Evolutionary conservation across 2,329 filamentous ascomycete genomes (phyloP).

Genomic region (Peltaster fructicola): DNA sequence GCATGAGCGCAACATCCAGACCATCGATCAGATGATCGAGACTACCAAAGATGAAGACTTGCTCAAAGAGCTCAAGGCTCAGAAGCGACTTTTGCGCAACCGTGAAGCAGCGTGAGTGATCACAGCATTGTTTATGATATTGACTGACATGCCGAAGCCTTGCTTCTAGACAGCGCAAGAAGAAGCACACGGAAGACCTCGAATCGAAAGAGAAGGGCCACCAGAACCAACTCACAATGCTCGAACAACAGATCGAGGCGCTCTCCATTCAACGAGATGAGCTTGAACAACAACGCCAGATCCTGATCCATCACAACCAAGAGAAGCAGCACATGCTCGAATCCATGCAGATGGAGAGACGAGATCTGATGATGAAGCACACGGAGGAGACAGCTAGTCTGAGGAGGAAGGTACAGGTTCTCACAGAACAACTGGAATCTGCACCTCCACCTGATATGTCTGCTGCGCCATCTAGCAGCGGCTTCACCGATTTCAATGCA

Average conservation of each 20-base stretch:
- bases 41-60: slow-evolving; percentile 79
- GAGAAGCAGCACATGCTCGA: slow-evolving; percentile 60
- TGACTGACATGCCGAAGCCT: slow-evolving; percentile 39
- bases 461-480: slow-evolving; percentile 37
- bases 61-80: slow-evolving; percentile 96
- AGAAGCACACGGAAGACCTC: slow-evolving; percentile 90
- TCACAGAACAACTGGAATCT: slow-evolving; percentile 51
- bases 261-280: slow-evolving; percentile 37
- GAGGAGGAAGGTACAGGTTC: slow-evolving; percentile 76
- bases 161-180: slow-evolving; percentile 93
- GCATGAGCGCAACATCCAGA: slow-evolving; percentile 76
- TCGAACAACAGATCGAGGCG: slow-evolving; percentile 60
- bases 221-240: slow-evolving; percentile 53
- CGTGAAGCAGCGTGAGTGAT: slow-evolving; percentile 73
- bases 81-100: slow-evolving; percentile 87
- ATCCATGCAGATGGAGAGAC: slow-evolving; percentile 66
- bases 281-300: slow-evolving; percentile 14
- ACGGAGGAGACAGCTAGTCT: slow-evolving; percentile 81
- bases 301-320: slow-evolving; percentile 52
- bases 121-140: slow-evolving; percentile 3
- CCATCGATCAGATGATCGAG: slow-evolving; percentile 84
- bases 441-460: slow-evolving; percentile 24
- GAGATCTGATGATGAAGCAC: slow-evolving; percentile 74
- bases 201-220: slow-evolving; percentile 94
- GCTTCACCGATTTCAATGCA: slow-evolving; percentile 53